Percentiles rank a stretch among this genome's conserved stretches.
Evolutionary conservation across 2,329 filamentous ascomycete genomes (phyloP).

Genomic region (Penicillium sp.): DNA sequence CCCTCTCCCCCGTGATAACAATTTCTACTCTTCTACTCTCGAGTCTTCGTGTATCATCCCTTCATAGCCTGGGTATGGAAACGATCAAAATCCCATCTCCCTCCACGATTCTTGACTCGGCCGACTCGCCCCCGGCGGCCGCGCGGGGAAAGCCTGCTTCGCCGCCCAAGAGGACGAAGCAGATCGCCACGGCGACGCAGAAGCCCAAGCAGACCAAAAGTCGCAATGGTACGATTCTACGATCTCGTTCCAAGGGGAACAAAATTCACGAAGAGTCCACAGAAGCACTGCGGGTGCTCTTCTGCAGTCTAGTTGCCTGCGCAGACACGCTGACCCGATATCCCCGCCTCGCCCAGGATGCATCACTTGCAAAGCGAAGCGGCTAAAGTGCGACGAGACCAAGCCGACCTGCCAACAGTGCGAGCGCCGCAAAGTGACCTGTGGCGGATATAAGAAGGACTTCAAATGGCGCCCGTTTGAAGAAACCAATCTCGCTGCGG

Average conservation of each 20-base stretch:
- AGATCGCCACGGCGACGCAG: conserved; percentile 26
- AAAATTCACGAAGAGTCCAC: too few species aligned
- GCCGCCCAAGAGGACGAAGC: conserved; percentile 22
- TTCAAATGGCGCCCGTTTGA: conserved; percentile 73
- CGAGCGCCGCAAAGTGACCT: conserved; percentile 61
- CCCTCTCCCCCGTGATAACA: not conserved
- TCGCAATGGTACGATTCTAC: conserved; percentile 64
- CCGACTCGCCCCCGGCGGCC: conserved; percentile 25
- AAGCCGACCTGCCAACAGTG: conserved; percentile 68
- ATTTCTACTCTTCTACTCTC: conserved; percentile 4
- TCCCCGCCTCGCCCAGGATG: conserved; percentile 54
- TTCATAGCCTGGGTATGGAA: conserved; percentile 48
- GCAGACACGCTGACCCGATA: conserved; percentile 26
- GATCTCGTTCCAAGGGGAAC: too few species aligned
- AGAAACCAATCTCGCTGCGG: conserved; percentile 54
- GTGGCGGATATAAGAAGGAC: conserved; percentile 71
- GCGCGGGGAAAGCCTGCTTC: conserved; percentile 28
- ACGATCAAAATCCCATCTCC: conserved; percentile 60
- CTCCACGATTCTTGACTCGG: conserved; percentile 50
- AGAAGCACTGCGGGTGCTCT: too few species aligned
- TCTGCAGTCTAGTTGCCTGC: conserved; percentile 4
- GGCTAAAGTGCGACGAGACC: conserved; percentile 70
- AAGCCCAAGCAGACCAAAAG: conserved; percentile 73
- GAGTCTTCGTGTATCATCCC: not conserved
- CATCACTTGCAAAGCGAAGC: conserved; percentile 69